Conservation (phyloP, 495 filamentous ascomycete species). For the Aspergillus baeticus region DNA sequence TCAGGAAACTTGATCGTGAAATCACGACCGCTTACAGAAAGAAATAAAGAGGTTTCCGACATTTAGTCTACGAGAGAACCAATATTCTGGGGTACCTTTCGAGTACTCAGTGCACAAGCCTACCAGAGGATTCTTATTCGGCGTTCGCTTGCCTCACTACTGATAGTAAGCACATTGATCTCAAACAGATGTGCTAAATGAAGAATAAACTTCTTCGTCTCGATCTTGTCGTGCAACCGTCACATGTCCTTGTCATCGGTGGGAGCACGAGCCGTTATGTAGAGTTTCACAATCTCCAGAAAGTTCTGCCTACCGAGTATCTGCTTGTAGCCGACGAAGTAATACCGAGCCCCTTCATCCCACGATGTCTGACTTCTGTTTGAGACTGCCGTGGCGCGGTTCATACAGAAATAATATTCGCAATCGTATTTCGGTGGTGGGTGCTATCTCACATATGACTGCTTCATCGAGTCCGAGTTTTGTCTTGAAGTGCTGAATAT, state of each 20-base stretch:
- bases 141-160: neutral
- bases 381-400: neutral
- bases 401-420: neutral
- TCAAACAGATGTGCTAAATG: neutral
- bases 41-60: too few species aligned
- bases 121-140: too few species aligned
- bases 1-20: too few species aligned
- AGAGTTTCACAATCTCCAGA: slow-evolving; percentile 10
- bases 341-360: too few species aligned
- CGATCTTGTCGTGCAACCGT: neutral
- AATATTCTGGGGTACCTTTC: too few species aligned
- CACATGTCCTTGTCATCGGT: slow-evolving; percentile 6
- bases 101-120: too few species aligned
- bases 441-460: neutral
- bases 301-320: neutral
- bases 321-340: too few species aligned
- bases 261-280: slow-evolving; percentile 6
- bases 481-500: neutral
- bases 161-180: neutral
- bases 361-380: neutral
- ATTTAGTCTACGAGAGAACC: too few species aligned
- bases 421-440: neutral
- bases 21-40: too few species aligned
- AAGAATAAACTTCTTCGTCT: neutral
- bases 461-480: neutral